These are phyloP conservation scores for Aspergillus sp. DNA, from an alignment of 2,329 filamentous ascomycete species.

Conservation along the genomic window DNA sequence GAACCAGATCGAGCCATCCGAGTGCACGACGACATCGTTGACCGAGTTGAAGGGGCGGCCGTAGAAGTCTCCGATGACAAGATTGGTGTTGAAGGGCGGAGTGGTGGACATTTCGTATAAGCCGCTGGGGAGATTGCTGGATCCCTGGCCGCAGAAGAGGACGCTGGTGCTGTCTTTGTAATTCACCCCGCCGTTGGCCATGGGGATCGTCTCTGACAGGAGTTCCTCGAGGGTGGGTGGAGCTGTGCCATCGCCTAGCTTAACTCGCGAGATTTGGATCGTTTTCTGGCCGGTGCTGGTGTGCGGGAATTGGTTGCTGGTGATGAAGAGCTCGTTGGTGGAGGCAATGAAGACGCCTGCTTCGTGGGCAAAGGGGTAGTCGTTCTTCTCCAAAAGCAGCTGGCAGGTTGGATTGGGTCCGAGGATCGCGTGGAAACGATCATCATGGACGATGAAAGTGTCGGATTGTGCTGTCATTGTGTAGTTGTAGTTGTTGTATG, in stretches of 20 bases:
- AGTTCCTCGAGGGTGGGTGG: conserved; percentile 1
- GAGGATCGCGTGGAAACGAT: conserved; percentile 25
- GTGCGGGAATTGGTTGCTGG: conserved; percentile 25
- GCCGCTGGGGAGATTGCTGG: conserved; percentile 12
- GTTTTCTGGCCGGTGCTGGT: conserved; percentile 11
- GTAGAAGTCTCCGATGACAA: conserved; percentile 25
- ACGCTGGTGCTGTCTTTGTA: conserved; percentile 10
- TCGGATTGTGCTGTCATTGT: background rate
- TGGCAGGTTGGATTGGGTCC: conserved; percentile 32
- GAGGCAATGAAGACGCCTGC: conserved; percentile 35
- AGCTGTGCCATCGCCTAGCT: background rate
- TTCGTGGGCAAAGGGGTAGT: conserved; percentile 48
- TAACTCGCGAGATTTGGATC: conserved; percentile 18
- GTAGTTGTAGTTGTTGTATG: background rate
- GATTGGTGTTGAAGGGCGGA: background rate
- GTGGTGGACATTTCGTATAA: conserved; percentile 17
- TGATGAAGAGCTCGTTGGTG: conserved; percentile 32
- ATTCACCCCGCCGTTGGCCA: too few species aligned
- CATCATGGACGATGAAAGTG: conserved; percentile 9
- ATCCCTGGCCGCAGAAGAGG: conserved; percentile 42
- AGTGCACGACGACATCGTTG: conserved; percentile 35
- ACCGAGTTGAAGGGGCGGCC: conserved; percentile 21
- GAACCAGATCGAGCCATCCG: conserved; percentile 35
- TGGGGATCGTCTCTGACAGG: background rate
- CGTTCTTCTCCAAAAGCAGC: conserved; percentile 31